A percentile compares a stretch with the other conserved stretches of the same genome.
Conservation (phyloP, 495 filamentous ascomycete genomes). For the Platismatia glauca region DNA sequence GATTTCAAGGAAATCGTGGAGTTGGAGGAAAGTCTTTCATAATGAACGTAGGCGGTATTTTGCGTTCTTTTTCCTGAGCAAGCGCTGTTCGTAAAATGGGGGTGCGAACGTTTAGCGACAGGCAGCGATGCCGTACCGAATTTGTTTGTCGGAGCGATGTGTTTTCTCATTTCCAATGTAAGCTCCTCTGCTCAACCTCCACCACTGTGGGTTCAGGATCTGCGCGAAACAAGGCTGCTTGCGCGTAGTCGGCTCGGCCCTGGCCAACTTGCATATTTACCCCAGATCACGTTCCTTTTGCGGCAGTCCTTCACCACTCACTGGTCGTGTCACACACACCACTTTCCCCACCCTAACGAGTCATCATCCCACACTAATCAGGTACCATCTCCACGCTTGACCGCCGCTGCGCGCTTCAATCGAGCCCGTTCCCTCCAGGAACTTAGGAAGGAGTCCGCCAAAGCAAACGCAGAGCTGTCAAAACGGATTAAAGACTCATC, state of each 20-base stretch:
- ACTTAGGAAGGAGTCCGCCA: background rate
- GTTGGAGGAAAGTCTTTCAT: constrained; percentile 49
- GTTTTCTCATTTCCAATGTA: background rate
- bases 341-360: background rate
- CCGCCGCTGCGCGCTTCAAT: background rate
- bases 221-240: background rate
- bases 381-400: background rate
- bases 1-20: constrained; percentile 67
- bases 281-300: background rate
- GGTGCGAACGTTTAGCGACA: background rate
- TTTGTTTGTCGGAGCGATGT: background rate
- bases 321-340: background rate
- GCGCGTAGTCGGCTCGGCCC: background rate
- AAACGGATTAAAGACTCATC: background rate
- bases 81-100: background rate
- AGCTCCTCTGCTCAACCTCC: background rate
- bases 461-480: background rate
- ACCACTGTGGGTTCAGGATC: background rate
- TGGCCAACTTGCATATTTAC: background rate
- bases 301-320: constrained; percentile 1
- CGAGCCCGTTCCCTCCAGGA: background rate
- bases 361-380: background rate
- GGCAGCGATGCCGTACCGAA: background rate
- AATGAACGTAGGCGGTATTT: constrained; percentile 13
- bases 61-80: constrained; percentile 9